These are phyloP conservation scores for Suillus decipiens DNA, from an alignment of 768 basidiomycete species.

Conservation along the genomic window DNA sequence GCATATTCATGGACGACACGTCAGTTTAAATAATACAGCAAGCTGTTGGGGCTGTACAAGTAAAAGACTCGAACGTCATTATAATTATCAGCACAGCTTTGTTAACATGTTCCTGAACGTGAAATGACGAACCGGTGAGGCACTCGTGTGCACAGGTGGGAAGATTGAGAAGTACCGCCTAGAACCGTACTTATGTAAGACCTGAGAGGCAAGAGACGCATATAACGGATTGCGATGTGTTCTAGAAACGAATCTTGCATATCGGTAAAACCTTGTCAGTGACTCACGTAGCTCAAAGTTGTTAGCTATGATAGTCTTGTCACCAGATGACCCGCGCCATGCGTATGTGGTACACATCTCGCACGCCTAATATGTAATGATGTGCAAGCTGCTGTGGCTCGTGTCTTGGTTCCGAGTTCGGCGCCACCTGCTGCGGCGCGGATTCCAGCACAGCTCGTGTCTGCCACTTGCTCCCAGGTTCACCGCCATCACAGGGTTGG, in stretches of 20 bases:
- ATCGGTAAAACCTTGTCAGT: neutral
- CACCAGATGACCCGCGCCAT: neutral
- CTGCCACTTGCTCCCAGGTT: neutral
- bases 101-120: neutral
- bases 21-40: slow-evolving; percentile 2
- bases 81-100: neutral
- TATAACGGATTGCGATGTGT: neutral
- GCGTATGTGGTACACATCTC: neutral
- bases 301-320: neutral
- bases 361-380: neutral
- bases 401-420: neutral
- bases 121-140: neutral
- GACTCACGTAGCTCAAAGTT: neutral
- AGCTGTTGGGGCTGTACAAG: neutral
- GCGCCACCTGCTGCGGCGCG: too few relatives aligned
- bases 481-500: neutral
- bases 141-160: neutral
- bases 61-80: neutral
- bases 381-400: neutral
- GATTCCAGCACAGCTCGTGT: neutral
- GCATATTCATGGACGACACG: neutral
- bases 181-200: neutral
- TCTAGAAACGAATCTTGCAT: slow-evolving; percentile 1
- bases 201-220: neutral
- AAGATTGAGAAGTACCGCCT: neutral